Evolutionary conservation across 306 rosid species (phyloP), one percentile per base, ranked within the genome.

Genomic region (Hippophae tibetana): DNA sequence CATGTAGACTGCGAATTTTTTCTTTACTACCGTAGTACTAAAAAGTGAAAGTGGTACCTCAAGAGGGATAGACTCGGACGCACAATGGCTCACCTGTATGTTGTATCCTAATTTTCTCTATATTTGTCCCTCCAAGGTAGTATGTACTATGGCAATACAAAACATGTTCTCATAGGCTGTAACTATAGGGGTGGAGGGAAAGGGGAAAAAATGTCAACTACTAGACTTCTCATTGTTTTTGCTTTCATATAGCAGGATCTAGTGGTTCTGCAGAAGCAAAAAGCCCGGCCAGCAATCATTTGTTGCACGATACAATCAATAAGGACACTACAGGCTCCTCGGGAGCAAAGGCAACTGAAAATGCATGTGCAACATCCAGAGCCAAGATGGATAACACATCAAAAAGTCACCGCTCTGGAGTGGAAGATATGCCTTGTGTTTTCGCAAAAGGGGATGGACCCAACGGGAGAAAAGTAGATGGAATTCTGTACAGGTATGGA

Each of bases 351-450:
- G 23, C 64, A 10, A 7, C 51, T 12, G 89, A 74, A 56, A 71
- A 52, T 66, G 64, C 65, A 54, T 64, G 74, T 4, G 77, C 58
- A 79, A 90, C 72, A 64, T 53, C 9, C 71, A 40, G 57, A 51
- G 3, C 74, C 54, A 63, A 83, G 68, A 6, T 64, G 49, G 53
- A 70, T 76, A 52, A 65, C 58, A 68, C 88, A 80, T 60, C 57
- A 72, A 6, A 83, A 85, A 43, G 79, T 55, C 38, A 31, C 70
- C 80, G 78, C 51, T 67, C 90, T 9, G 45, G 84, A 86, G 94
- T 31, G 38, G 4, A 84, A 69, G 95, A 93, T 58, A 93, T 93
- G 97, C 99, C 99, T 2, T 85, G 95, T 70, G 99, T 93, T 23
- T 93, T 84, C 13, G 81, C 97, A 6, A 78, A 75, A 78, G 99